These are phyloP conservation scores for Populus deltoides DNA, from an alignment of 345 rosid genomes.

Conservation along the genomic window DNA sequence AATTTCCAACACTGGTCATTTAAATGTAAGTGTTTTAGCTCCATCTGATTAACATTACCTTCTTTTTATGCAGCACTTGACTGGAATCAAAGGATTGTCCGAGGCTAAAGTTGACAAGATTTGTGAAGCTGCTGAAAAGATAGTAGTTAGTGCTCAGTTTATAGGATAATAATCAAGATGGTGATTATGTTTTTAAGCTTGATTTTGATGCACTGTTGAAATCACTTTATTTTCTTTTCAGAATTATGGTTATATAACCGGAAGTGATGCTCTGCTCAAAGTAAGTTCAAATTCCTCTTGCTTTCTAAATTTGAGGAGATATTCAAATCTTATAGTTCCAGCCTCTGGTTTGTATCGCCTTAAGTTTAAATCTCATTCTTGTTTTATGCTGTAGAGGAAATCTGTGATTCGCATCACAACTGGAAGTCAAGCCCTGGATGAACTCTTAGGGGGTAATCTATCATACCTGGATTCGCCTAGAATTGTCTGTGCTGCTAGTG, in stretches of 20 bases:
- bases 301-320: not conserved
- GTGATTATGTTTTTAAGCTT: not conserved
- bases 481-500: not conserved
- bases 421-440: conserved; percentile 93
- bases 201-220: not conserved
- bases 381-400: conserved; percentile 47
- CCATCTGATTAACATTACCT: not conserved
- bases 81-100: conserved; percentile 91
- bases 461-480: not conserved
- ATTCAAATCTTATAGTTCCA: not conserved
- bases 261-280: conserved; percentile 83
- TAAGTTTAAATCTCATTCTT: not conserved
- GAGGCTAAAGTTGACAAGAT: conserved; percentile 97
- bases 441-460: conserved; percentile 72
- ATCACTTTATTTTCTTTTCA: conserved; percentile 15
- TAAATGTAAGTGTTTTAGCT: not conserved
- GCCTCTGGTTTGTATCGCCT: not conserved
- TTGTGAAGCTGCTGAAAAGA: conserved; percentile 94
- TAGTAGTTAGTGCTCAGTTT: conserved; percentile 61
- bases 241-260: conserved; percentile 89
- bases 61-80: conserved; percentile 49
- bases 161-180: not conserved
- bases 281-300: conserved; percentile 38
- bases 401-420: conserved; percentile 74
- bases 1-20: not conserved